phyloP scores from a whole-genome alignment of 192 early-diverging fungal species.

The Endogone sp. region DNA sequence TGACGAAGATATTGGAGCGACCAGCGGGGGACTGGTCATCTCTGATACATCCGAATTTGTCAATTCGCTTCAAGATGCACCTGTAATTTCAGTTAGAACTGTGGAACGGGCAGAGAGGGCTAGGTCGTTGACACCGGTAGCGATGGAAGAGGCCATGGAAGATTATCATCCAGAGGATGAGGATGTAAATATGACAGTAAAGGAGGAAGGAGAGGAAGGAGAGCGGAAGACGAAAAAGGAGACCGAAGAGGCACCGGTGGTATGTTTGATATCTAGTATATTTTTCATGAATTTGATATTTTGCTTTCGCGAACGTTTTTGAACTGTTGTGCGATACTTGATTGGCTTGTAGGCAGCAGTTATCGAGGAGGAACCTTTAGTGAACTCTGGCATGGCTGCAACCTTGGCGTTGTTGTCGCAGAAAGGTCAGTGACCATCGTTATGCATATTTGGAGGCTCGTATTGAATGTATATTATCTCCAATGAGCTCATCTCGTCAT shows the following conservation, averaged over 20 bases:
- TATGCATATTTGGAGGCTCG: neutral
- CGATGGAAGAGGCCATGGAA: neutral
- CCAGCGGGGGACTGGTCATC: slow-evolving; percentile 57
- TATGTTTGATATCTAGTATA: too few relatives aligned
- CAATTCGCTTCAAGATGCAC: slow-evolving; percentile 40
- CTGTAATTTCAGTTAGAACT: slow-evolving; percentile 16
- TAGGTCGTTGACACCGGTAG: too few relatives aligned
- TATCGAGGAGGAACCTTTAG: slow-evolving; percentile 73
- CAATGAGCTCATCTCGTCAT: neutral
- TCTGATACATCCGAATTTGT: slow-evolving; percentile 91
- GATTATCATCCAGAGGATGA: slow-evolving; percentile 5
- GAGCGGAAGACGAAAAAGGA: slow-evolving; percentile 1
- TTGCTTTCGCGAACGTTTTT: too few relatives aligned
- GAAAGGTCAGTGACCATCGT: slow-evolving; percentile 54
- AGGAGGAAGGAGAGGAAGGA: neutral
- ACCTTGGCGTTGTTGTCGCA: slow-evolving; percentile 78
- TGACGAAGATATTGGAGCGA: slow-evolving; percentile 36
- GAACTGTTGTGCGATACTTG: too few relatives aligned
- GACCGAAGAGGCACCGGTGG: neutral
- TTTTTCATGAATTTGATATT: too few relatives aligned
- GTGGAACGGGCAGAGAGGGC: neutral
- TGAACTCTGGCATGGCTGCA: slow-evolving; percentile 75
- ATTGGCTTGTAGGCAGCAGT: slow-evolving; percentile 6
- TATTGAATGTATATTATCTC: neutral
- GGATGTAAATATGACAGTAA: slow-evolving; percentile 4